These are phyloP conservation scores for Mucor lusitanicus DNA, from an alignment of 371 early-diverging fungal genomes.

Conservation along the genomic window DNA sequence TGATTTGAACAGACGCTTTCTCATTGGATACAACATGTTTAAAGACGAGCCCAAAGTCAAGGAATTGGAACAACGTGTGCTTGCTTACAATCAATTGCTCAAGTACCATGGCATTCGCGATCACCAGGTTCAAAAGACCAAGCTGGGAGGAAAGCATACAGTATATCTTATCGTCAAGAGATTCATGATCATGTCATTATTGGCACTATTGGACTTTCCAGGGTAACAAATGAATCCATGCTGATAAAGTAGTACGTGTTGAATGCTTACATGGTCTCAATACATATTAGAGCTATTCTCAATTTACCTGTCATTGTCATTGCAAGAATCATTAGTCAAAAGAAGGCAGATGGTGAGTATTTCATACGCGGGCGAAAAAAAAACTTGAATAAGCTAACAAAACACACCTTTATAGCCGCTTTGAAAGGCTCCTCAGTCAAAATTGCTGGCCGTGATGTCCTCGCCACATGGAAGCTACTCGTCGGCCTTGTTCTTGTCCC, in stretches of 20 bases:
- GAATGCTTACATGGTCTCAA: background rate
- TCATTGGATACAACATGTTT: conserved; percentile 76
- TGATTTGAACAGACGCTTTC: conserved; percentile 84
- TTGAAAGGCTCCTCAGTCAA: conserved; percentile 85
- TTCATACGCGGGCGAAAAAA: background rate
- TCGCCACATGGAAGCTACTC: conserved; percentile 93
- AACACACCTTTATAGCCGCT: conserved; percentile 59
- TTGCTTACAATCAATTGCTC: conserved; percentile 82
- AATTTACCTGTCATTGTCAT: conserved; percentile 18
- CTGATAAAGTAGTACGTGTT: background rate
- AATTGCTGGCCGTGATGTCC: conserved; percentile 86
- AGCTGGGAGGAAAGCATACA: conserved; percentile 66
- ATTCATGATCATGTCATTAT: conserved; percentile 56
- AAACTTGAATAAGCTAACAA: background rate
- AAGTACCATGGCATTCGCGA: conserved; percentile 88
- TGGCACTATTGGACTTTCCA: conserved; percentile 75
- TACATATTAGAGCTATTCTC: conserved; percentile 2
- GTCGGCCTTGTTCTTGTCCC: conserved; percentile 76
- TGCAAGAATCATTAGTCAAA: conserved; percentile 14
- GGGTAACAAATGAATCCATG: conserved; percentile 22
- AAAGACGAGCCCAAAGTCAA: conserved; percentile 77
- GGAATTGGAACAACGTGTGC: conserved; percentile 66
- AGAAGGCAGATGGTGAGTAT: conserved; percentile 17
- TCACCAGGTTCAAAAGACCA: conserved; percentile 88
- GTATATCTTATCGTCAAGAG: conserved; percentile 57